phyloP scores from a whole-genome alignment of 179 eudicot genomes.

The Beta lomatogona region DNA sequence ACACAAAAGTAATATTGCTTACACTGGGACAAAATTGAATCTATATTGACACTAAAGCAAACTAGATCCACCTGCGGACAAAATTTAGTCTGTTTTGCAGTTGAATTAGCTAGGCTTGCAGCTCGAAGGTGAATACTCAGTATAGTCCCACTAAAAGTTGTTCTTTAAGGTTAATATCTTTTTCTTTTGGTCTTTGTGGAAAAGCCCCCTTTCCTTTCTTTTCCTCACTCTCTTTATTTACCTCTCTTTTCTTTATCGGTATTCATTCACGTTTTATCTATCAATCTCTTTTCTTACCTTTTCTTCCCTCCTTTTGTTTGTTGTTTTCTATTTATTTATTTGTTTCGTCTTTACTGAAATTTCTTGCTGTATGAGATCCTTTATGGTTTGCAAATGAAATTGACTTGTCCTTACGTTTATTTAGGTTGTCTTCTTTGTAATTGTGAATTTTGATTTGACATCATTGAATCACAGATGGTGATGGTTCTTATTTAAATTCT shows the following conservation, averaged over 20 bases:
- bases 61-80: not conserved
- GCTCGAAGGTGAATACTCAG: not conserved
- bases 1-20: not conserved
- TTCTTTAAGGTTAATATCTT: not conserved
- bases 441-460: conserved; percentile 36
- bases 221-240: not conserved
- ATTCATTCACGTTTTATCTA: too few relatives aligned
- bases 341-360: not conserved
- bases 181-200: not conserved
- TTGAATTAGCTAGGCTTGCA: conserved; percentile 11
- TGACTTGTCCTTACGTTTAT: conserved; percentile 4
- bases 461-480: conserved; percentile 48
- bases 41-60: not conserved
- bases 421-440: conserved; percentile 10
- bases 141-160: not conserved
- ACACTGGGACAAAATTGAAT: not conserved
- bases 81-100: conserved; percentile 8
- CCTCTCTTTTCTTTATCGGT: not conserved
- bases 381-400: conserved; percentile 2
- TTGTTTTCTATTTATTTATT: not conserved
- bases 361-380: not conserved
- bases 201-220: not conserved
- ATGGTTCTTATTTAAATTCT: conserved; percentile 59
- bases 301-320: not conserved
- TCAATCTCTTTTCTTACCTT: not conserved